Conservation (phyloP, 2,329 filamentous ascomycete genomes). For the Fusarium subglutinans region DNA sequence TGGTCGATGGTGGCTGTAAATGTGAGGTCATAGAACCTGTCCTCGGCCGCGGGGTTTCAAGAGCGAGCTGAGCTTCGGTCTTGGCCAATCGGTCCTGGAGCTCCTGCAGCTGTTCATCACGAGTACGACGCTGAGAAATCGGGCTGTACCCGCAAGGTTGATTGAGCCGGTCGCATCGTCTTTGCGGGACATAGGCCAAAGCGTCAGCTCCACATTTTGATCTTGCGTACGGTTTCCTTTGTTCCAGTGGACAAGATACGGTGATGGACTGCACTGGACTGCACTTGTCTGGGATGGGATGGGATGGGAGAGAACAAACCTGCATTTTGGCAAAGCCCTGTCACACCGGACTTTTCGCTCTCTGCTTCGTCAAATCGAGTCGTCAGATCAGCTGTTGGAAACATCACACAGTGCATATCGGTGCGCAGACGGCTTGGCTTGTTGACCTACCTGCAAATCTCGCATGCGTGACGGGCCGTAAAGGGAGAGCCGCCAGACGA, state of each 20-base stretch:
- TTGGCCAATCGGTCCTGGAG: background rate
- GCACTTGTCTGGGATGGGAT: background rate
- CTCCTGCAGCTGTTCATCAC: background rate
- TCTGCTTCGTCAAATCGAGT: background rate
- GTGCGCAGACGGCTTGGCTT: background rate
- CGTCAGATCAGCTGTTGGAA: background rate
- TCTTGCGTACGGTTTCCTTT: rapidly evolving
- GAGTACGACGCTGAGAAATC: background rate
- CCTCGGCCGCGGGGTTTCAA: background rate
- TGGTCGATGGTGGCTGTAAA: background rate
- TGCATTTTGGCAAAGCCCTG: background rate
- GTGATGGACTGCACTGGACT: background rate
- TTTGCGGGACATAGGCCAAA: background rate
- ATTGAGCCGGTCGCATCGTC: background rate
- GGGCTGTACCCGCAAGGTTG: background rate
- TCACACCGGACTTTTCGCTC: background rate
- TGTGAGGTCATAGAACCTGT: background rate
- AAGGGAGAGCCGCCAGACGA: background rate
- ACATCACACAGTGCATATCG: background rate
- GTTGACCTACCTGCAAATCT: background rate
- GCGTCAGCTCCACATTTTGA: background rate
- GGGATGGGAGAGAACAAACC: background rate
- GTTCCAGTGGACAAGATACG: background rate
- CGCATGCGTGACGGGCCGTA: background rate
- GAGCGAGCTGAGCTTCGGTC: background rate